A percentile compares a stretch with the other conserved stretches of the same genome.
Evolutionary conservation across 2,329 filamentous ascomycete genomes (phyloP).

Genomic region (Arthrobotrys sphaeroides): DNA sequence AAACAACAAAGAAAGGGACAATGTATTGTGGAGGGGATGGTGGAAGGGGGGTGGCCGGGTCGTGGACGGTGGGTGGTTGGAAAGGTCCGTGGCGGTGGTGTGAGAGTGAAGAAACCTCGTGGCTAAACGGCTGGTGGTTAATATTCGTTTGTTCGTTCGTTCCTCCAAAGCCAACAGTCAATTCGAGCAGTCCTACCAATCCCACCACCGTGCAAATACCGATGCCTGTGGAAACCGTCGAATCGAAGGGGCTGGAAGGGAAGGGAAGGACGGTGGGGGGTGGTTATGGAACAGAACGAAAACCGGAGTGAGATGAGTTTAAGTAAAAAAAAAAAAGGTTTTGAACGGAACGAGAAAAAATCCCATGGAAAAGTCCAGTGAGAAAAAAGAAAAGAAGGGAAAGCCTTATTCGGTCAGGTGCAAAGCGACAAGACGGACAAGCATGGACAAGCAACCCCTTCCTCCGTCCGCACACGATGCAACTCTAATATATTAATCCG

Average conservation of each 20-base stretch:
- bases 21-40: conserved; percentile 15
- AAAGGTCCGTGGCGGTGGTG: not conserved
- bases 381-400: conserved; percentile 3
- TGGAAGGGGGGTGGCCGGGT: not conserved
- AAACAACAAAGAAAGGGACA: conserved; percentile 6
- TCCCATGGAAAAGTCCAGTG: not conserved
- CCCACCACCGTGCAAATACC: conserved; percentile 35
- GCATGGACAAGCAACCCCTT: conserved; percentile 9
- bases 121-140: conserved; percentile 23
- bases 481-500: conserved; percentile 3
- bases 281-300: not conserved
- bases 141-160: not conserved
- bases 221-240: not conserved
- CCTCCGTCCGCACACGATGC: too few relatives aligned
- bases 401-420: conserved; percentile 39
- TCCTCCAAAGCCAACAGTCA: conserved; percentile 42
- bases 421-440: conserved; percentile 28
- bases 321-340: conserved; percentile 10
- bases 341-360: not conserved
- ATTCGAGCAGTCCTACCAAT: conserved; percentile 18
- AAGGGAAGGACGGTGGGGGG: not conserved
- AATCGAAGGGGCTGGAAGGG: not conserved
- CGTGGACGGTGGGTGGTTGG: conserved; percentile 12
- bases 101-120: conserved; percentile 14
- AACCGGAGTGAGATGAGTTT: conserved; percentile 1